phyloP scores from a whole-genome alignment of 1,139 yeast genomes.

The Nakaseomyces delphensis region DNA sequence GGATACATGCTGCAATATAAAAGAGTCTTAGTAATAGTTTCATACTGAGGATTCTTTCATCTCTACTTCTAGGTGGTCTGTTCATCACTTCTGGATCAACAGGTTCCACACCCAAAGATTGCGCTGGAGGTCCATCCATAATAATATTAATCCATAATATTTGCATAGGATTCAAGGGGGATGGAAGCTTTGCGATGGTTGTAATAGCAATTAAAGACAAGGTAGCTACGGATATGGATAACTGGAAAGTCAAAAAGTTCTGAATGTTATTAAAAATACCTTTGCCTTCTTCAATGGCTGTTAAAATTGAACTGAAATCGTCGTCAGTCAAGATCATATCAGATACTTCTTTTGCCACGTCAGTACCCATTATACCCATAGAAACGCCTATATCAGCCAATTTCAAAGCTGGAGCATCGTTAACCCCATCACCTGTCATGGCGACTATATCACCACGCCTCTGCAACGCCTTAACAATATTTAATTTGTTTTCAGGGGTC shows the following conservation, averaged over 20 bases:
- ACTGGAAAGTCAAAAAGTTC: conserved; percentile 83
- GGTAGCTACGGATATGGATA: conserved; percentile 92
- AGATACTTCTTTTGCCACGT: conserved; percentile 95
- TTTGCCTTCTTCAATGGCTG: conserved; percentile 91
- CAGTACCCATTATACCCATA: conserved; percentile 94
- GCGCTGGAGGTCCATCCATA: conserved; percentile 99
- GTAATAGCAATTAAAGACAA: conserved; percentile 77
- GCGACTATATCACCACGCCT: conserved; percentile 91
- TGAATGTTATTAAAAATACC: conserved; percentile 91
- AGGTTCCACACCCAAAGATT: conserved; percentile 91
- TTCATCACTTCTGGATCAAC: conserved; percentile 90
- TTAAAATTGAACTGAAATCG: conserved; percentile 82
- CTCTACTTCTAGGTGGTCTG: conserved; percentile 85
- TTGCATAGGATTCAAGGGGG: conserved; percentile 95
- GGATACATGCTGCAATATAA: conserved; percentile 63
- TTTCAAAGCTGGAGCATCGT: conserved; percentile 94
- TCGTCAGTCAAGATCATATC: conserved; percentile 95
- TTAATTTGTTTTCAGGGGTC: conserved; percentile 87
- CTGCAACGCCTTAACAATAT: conserved; percentile 83
- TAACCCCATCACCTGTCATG: conserved; percentile 98
- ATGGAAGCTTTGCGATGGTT: conserved; percentile 77
- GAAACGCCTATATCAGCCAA: conserved; percentile 94
- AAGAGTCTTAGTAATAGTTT: conserved; percentile 61
- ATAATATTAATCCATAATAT: conserved; percentile 91
- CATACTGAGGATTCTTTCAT: conserved; percentile 66